A percentile compares a stretch with the other conserved stretches of the same genome.
phyloP scores from a whole-genome alignment of 306 rosid genomes.

The barrel medic (Medicago truncatula) region MtrunA17r5.0-ANR NC_053046.1:10403501-10404000 shows the following conservation, averaged over 20 bases:
- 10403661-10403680: constrained; percentile 62
- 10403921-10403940: constrained; percentile 47
- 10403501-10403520: constrained; percentile 67
- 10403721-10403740: constrained; percentile 42
- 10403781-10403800: constrained; percentile 64
- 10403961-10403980: constrained; percentile 66
- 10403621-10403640: constrained; percentile 52
- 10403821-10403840: constrained; percentile 47
- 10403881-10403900: constrained; percentile 63
- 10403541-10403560: constrained; percentile 54
- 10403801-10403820: constrained; percentile 58
- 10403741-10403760: constrained; percentile 62
- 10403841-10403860: constrained; percentile 57
- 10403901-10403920: constrained; percentile 66
- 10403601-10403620: constrained; percentile 65
- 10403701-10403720: constrained; percentile 53
- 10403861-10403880: constrained; percentile 56
- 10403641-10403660: constrained; percentile 57
- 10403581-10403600: constrained; percentile 61
- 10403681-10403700: constrained; percentile 63
- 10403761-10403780: constrained; percentile 49
- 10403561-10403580: constrained; percentile 58
- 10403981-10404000: constrained; percentile 61
- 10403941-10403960: constrained; percentile 53
- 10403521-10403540: constrained; percentile 44